Evolutionary conservation across 495 filamentous ascomycete genomes (phyloP).

Genomic region (Astrocystis sublimbata): DNA sequence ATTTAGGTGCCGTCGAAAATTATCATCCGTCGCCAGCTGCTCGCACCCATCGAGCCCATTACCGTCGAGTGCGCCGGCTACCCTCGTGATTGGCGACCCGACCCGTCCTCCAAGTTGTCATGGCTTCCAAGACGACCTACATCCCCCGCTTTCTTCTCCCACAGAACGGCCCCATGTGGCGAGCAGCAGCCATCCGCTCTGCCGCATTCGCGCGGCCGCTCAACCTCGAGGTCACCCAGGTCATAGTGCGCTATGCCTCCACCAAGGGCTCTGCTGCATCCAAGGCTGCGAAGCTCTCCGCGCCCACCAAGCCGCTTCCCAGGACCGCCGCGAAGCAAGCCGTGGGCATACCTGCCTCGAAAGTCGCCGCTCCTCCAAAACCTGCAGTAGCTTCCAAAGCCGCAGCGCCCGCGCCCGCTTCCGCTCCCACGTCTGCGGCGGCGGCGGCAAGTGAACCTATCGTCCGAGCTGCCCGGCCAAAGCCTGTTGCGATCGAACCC

Average conservation of each 20-base stretch:
- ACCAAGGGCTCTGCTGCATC: conserved; percentile 23
- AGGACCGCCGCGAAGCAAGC: conserved; percentile 28
- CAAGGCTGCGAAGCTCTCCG: conserved; percentile 12
- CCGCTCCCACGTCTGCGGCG: too few relatives aligned
- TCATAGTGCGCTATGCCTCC: conserved; percentile 38
- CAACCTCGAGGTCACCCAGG: conserved; percentile 27
- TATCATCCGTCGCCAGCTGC: not conserved
- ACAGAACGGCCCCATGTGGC: conserved; percentile 50
- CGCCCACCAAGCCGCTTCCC: conserved; percentile 36
- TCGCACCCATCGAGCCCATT: not conserved
- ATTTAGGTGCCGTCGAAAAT: not conserved
- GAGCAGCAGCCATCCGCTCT: conserved; percentile 25
- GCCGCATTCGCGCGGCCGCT: conserved; percentile 25
- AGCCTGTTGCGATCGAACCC: conserved; percentile 14
- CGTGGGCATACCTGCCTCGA: conserved; percentile 21
- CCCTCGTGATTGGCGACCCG: not conserved
- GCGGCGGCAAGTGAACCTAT: conserved; percentile 3
- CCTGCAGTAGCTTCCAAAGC: conserved; percentile 22
- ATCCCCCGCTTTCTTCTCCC: conserved; percentile 59
- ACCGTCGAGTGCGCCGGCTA: not conserved
- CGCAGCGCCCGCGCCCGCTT: conserved; percentile 21
- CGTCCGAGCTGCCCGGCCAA: conserved; percentile 6
- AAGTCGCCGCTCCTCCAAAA: conserved; percentile 13
- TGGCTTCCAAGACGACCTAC: conserved; percentile 40
- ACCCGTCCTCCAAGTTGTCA: conserved; percentile 10